Percentiles rank a stretch among this genome's conserved stretches.
phyloP scores from a whole-genome alignment of 108 stramenopile species.

The Thalassiosira profunda region DNA sequence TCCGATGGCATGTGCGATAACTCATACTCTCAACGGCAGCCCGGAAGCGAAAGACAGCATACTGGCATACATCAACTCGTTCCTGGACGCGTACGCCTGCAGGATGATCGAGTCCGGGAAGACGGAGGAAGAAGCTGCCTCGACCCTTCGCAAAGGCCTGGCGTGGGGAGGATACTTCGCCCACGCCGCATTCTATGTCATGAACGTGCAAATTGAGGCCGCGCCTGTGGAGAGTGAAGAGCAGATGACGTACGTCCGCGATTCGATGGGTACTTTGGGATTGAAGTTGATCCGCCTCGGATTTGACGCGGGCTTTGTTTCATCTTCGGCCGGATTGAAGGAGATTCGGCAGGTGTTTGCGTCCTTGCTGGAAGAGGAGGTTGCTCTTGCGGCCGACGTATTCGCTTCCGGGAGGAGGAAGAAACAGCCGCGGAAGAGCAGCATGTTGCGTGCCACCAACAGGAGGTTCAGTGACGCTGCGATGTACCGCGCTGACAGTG shows the following conservation, averaged over 20 bases:
- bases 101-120: not conserved
- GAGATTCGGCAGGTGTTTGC: slow-evolving; percentile 9
- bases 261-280: slow-evolving; percentile 36
- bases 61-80: not conserved
- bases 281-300: slow-evolving; percentile 27
- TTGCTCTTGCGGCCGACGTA: not conserved
- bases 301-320: slow-evolving; percentile 18
- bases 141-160: slow-evolving; percentile 17
- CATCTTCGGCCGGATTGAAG: slow-evolving; percentile 1
- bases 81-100: not conserved
- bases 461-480: slow-evolving; percentile 25
- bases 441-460: slow-evolving; percentile 20
- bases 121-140: not conserved
- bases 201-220: slow-evolving; percentile 9
- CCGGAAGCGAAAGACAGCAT: not conserved
- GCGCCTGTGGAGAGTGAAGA: slow-evolving; percentile 20
- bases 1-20: not conserved
- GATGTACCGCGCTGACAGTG: no score
- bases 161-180: slow-evolving; percentile 26
- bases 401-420: not conserved
- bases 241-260: slow-evolving; percentile 11
- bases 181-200: slow-evolving; percentile 16
- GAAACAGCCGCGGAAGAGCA: slow-evolving; percentile 21
- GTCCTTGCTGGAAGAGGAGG: slow-evolving; percentile 21
- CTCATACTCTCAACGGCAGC: slow-evolving; percentile 1